Evolutionary conservation across 352 stramenopile genomes (phyloP), one percentile per base, ranked within the genome.

Genomic region (Globisporangium megalacanthum): DNA sequence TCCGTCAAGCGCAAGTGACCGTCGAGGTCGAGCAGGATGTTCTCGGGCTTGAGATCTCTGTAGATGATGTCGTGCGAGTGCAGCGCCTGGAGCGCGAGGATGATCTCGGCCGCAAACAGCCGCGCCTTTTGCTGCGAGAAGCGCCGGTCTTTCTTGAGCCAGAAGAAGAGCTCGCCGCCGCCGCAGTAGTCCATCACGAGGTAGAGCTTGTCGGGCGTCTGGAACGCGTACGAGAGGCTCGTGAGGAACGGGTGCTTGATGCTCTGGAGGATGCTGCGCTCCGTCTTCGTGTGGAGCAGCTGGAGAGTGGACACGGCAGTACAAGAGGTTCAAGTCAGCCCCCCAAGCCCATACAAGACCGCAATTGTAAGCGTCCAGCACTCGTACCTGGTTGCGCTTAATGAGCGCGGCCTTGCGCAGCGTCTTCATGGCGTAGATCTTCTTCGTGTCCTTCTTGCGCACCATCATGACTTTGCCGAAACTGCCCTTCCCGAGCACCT

Each of bases 401-500:
- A 98, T 83, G 6, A 98, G 71, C 20, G 84, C 77, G 4, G 82
- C 80, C 75, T 98, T 98, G 65, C 90, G 84, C 59, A 98, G 72
- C 49, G 92, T 97, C 76, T 98, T 98, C 83, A 98, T 96, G 45
- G 94, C 94, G 70, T 96, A 98, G 67, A 98, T 92, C 70, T 95
- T 93, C 58, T 90, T 82, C 31, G 84, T 95, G 67, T 97, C 89
- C 61, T 97, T 97, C 77, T 97, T 96, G 59, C 85, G 79, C 54
- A 98, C 92, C 83, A 97, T 94, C 83, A 97, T 96, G 54, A 97
- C 95, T 83, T 98, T 98, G 60, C 94, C 94, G 64, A 98, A 98
- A 46, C 77, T 94, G 52, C 94, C 94, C 74, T 98, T 98, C 60
- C 94, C 94, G 48, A 98, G 78, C 58, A 98, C 92, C 70, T 97